Conservation (phyloP, 345 rosid species). For the Theobroma cacao region DNA sequence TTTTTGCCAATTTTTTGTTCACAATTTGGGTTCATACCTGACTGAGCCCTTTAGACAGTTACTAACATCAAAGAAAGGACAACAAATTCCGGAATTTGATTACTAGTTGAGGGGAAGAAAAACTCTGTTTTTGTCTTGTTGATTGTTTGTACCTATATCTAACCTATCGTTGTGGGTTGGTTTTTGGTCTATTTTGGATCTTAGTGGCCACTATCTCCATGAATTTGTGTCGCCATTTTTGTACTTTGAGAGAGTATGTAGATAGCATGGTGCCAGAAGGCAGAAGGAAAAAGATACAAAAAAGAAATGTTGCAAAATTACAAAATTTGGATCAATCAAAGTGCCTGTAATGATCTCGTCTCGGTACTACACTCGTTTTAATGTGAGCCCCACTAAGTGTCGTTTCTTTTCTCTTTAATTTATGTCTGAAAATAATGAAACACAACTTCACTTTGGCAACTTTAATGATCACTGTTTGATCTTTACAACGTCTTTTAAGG, state of each 20-base stretch:
- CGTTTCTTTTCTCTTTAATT: not conserved
- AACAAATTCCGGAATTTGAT: not conserved
- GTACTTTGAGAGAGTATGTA: not conserved
- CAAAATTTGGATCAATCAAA: not conserved
- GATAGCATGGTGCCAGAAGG: not conserved
- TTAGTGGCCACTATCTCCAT: not conserved
- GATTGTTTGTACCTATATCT: no score
- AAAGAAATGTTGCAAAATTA: not conserved
- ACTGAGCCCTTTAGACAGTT: not conserved
- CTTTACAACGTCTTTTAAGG: not conserved
- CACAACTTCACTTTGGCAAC: not conserved
- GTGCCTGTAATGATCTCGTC: not conserved
- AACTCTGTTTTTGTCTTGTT: no score
- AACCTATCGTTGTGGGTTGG: not conserved
- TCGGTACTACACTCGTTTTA: not conserved
- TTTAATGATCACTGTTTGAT: constrained; percentile 2
- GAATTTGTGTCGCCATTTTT: not conserved
- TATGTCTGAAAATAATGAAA: not conserved
- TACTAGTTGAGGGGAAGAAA: no score
- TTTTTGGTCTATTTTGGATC: not conserved
- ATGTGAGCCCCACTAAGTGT: not conserved
- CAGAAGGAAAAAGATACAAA: not conserved
- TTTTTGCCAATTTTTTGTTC: not conserved
- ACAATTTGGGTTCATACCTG: not conserved
- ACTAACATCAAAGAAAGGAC: not conserved